A percentile compares a stretch with the other conserved stretches of the same genome.
Evolutionary conservation across 768 basidiomycete genomes (phyloP).

Genomic region (Suillus sp.): DNA sequence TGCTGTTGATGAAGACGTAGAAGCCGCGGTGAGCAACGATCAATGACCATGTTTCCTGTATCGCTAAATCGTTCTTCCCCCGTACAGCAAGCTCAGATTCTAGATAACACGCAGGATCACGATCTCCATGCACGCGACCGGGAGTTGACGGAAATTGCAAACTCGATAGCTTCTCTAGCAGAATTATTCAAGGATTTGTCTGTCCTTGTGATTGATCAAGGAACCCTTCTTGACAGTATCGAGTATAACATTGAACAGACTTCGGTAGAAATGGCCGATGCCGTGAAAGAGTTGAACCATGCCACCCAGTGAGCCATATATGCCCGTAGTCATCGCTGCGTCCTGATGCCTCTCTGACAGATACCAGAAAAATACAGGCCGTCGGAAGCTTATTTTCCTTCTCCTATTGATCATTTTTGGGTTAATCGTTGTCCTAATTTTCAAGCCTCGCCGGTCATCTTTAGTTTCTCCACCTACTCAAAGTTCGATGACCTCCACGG

Average conservation of each 20-base stretch:
- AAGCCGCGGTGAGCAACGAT: constrained; percentile 67
- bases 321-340: constrained; percentile 7
- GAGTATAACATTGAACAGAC: constrained; percentile 98
- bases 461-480: constrained; percentile 30
- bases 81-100: constrained; percentile 35
- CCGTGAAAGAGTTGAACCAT: constrained; percentile 79
- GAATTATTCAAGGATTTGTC: constrained; percentile 97
- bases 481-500: constrained; percentile 20
- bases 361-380: constrained; percentile 93
- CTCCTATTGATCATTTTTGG: constrained; percentile 88
- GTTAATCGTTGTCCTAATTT: constrained; percentile 83
- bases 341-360: constrained; percentile 38
- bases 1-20: constrained; percentile 89
- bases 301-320: constrained; percentile 69
- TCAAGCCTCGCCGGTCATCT: constrained; percentile 73
- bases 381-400: constrained; percentile 91
- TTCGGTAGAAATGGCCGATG: constrained; percentile 76
- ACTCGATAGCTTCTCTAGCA: constrained; percentile 87
- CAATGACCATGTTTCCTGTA: constrained; percentile 18
- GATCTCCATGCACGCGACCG: constrained; percentile 53
- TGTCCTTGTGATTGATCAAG: constrained; percentile 94
- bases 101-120: constrained; percentile 41
- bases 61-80: constrained; percentile 13
- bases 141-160: constrained; percentile 88
- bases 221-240: constrained; percentile 92